phyloP scores from a whole-genome alignment of 108 stramenopile species.

The Aurantiochytrium sp. region DNA sequence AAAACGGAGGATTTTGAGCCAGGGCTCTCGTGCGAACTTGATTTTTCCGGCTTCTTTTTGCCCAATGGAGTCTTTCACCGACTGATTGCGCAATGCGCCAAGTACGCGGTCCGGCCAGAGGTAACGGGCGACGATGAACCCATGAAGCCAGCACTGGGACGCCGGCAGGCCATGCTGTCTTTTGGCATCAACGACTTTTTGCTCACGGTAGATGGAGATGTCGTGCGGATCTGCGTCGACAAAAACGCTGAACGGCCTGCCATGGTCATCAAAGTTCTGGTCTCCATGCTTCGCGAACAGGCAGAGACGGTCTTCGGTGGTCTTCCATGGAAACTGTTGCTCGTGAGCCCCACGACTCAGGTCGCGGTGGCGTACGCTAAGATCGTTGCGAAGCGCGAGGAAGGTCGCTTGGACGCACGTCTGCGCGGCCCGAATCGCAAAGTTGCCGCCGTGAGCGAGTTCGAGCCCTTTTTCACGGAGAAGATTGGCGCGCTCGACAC shows the following conservation, averaged over 20 bases:
- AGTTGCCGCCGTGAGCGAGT: background rate
- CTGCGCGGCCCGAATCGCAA: background rate
- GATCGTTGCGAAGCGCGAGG: background rate
- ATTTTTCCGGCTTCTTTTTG: background rate
- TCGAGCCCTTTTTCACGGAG: background rate
- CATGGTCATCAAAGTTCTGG: background rate
- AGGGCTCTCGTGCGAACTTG: background rate
- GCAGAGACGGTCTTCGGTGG: background rate
- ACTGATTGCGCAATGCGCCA: background rate
- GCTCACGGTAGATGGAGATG: background rate
- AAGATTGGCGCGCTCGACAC: background rate
- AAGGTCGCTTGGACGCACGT: background rate
- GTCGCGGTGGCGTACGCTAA: background rate
- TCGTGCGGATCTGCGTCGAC: background rate
- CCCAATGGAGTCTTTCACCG: background rate
- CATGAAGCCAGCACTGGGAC: background rate
- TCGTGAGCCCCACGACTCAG: background rate
- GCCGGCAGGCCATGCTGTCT: background rate
- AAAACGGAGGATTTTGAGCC: background rate
- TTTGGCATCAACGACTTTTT: background rate
- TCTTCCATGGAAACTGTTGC: background rate
- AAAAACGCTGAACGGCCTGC: background rate
- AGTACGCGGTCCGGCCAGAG: background rate
- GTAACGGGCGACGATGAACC: no score
- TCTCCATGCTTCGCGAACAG: background rate